These are phyloP conservation scores for Ceratocystis colombiana DNA, from an alignment of 2,329 filamentous ascomycete genomes.

Conservation along the genomic window DNA sequence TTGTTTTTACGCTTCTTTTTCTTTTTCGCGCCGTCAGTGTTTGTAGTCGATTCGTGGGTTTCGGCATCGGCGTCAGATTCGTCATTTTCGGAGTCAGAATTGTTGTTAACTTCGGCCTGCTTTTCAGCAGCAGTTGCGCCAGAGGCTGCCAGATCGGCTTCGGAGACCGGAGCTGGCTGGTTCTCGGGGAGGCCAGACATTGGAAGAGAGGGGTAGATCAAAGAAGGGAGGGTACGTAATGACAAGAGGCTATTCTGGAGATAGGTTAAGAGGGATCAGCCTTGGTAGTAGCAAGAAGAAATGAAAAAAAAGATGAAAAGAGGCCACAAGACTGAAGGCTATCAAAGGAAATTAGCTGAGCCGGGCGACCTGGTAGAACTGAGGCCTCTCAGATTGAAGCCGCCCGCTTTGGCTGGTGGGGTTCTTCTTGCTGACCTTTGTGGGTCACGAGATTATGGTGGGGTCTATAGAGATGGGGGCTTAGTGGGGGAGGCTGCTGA, in stretches of 20 bases:
- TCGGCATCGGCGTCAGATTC: conserved; percentile 37
- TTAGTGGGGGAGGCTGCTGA: not conserved
- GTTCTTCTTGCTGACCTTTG: not conserved
- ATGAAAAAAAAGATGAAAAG: not conserved
- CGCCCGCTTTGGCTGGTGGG: conserved; percentile 7
- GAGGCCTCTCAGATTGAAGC: not conserved
- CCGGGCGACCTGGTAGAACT: not conserved
- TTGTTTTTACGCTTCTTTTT: conserved; percentile 50
- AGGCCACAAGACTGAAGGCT: not conserved
- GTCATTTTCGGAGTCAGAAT: conserved; percentile 32
- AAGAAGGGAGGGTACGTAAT: not conserved
- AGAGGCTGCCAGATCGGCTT: conserved; percentile 33
- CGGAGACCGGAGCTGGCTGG: conserved; percentile 28
- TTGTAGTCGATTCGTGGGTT: conserved; percentile 35
- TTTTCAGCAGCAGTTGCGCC: conserved; percentile 31
- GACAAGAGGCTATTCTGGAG: not conserved
- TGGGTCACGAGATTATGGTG: conserved; percentile 14
- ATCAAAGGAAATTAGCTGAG: not conserved
- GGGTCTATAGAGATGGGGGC: not conserved
- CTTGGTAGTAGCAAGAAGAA: not conserved
- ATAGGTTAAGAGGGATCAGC: not conserved
- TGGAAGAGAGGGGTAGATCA: not conserved
- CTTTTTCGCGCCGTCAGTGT: conserved; percentile 29
- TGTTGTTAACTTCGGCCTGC: conserved; percentile 30
- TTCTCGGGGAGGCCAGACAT: conserved; percentile 24